A percentile compares a stretch with the other conserved stretches of the same genome.
phyloP scores from a whole-genome alignment of 768 basidiomycete species.

The Hemileccinum rubropunctum region DNA sequence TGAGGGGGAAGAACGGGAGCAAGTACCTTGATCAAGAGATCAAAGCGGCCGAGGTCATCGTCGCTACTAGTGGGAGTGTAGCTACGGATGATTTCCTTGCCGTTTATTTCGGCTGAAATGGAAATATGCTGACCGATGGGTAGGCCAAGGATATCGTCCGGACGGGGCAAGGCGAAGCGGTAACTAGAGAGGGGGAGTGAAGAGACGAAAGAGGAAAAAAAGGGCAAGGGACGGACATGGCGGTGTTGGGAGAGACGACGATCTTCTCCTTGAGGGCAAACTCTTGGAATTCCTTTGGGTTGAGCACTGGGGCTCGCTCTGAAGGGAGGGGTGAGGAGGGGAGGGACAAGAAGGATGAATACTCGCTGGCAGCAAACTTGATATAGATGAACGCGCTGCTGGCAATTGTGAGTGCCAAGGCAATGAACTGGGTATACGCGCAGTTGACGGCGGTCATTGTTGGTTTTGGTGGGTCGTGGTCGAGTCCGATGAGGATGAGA shows the following conservation, averaged over 20 bases:
- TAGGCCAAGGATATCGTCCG: constrained; percentile 80
- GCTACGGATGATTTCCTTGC: constrained; percentile 85
- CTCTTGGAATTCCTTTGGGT: constrained; percentile 74
- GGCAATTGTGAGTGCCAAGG: constrained; percentile 50
- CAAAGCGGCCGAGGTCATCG: constrained; percentile 90
- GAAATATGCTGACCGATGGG: constrained; percentile 97
- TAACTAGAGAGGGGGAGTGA: constrained; percentile 51
- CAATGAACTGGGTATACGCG: constrained; percentile 42
- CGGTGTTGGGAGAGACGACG: constrained; percentile 91
- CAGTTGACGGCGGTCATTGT: constrained; percentile 15
- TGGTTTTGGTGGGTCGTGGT: background rate
- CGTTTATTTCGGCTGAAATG: constrained; percentile 84
- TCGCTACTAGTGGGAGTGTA: constrained; percentile 97
- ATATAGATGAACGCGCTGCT: constrained; percentile 50
- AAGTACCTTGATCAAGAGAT: constrained; percentile 91
- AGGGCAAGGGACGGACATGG: constrained; percentile 58
- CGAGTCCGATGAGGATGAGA: constrained; percentile 62
- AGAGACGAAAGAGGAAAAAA: background rate
- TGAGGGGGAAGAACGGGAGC: background rate
- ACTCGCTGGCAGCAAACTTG: constrained; percentile 48
- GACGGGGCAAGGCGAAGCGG: constrained; percentile 80
- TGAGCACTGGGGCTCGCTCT: constrained; percentile 71
- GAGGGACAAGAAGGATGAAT: background rate
- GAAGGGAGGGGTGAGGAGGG: constrained; percentile 6
- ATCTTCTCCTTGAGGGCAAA: constrained; percentile 83